phyloP scores from a whole-genome alignment of 768 basidiomycete species.

The Tricholoma hemisulphureum region DNA sequence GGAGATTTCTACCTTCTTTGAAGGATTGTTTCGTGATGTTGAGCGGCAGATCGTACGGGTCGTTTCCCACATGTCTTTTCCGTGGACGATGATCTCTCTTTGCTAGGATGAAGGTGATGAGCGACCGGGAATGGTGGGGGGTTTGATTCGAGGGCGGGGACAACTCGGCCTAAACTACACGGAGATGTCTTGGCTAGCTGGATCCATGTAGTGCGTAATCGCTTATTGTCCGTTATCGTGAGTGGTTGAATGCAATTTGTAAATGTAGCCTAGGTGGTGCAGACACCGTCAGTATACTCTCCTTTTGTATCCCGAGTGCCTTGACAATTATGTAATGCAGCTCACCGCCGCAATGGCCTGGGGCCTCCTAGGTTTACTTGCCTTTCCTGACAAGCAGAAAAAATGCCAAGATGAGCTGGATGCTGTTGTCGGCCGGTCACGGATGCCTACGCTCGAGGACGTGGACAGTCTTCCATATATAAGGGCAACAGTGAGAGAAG shows the following conservation, averaged over 20 bases:
- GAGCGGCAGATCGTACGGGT: not conserved
- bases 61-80: not conserved
- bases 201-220: not conserved
- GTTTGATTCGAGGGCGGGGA: not conserved
- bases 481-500: slow-evolving; percentile 28
- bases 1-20: not conserved
- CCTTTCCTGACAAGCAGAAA: slow-evolving; percentile 29
- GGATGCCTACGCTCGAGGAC: slow-evolving; percentile 31
- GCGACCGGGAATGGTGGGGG: not conserved
- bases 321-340: not conserved
- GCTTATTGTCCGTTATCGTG: not conserved
- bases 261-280: not conserved
- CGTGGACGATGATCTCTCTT: not conserved
- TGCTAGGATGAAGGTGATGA: not conserved
- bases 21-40: not conserved
- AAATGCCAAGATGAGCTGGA: slow-evolving; percentile 34
- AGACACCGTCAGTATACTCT: not conserved
- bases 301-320: not conserved
- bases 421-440: slow-evolving; percentile 21
- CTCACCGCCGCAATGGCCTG: not conserved
- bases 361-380: not conserved
- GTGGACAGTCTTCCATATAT: slow-evolving; percentile 27
- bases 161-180: not conserved
- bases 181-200: slow-evolving; percentile 1
- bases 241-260: not conserved